Evolutionary conservation across 192 early-diverging fungal species (phyloP).

Genomic region (Glomus cerebriforme): DNA sequence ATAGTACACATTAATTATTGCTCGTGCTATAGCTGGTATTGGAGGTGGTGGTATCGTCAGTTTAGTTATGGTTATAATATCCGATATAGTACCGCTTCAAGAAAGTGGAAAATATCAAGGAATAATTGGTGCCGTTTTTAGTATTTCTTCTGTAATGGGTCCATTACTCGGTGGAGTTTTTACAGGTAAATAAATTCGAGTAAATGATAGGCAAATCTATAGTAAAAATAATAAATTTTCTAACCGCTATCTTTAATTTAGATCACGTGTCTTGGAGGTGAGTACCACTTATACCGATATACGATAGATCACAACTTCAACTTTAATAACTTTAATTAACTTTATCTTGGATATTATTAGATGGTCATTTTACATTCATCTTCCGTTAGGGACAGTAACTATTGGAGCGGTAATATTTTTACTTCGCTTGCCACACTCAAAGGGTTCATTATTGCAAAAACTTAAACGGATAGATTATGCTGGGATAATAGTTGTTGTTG

Average conservation of each 20-base stretch:
- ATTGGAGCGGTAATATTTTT: conserved; percentile 45
- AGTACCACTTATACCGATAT: not conserved
- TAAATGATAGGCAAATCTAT: too few relatives aligned
- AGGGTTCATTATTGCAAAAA: conserved; percentile 56
- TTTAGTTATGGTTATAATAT: conserved; percentile 66
- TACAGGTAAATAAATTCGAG: conserved; percentile 24
- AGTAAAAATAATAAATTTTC: too few relatives aligned
- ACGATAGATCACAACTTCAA: too few relatives aligned
- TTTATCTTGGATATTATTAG: conserved; percentile 28
- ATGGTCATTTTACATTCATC: conserved; percentile 62
- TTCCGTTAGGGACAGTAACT: conserved; percentile 56
- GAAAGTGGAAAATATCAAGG: conserved; percentile 71
- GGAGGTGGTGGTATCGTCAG: conserved; percentile 24
- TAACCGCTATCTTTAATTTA: not conserved
- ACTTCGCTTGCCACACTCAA: conserved; percentile 54
- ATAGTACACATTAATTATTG: not conserved
- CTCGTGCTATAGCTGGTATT: not conserved
- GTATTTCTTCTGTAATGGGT: conserved; percentile 54
- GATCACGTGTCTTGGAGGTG: conserved; percentile 57
- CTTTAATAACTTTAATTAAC: too few relatives aligned
- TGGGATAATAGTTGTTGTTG: conserved; percentile 56
- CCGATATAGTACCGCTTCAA: conserved; percentile 61
- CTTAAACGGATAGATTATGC: conserved; percentile 62
- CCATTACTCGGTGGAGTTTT: conserved; percentile 63
- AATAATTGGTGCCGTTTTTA: conserved; percentile 54